Evolutionary conservation across 768 basidiomycete species (phyloP).

Genomic region (Leccinum olivaceopallidum): DNA sequence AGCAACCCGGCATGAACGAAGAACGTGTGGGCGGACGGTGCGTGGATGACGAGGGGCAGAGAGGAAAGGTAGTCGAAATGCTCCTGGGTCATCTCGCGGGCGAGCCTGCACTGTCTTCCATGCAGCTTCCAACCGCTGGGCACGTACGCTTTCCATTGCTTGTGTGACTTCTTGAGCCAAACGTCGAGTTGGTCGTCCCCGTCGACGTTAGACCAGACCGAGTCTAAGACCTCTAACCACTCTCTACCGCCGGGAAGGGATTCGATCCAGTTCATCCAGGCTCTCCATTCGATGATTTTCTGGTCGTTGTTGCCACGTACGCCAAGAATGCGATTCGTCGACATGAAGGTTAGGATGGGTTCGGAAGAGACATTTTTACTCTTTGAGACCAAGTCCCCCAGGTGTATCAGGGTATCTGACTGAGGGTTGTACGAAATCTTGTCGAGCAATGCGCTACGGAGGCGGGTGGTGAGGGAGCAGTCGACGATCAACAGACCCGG

Average conservation of each 20-base stretch:
- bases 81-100: conserved; percentile 57
- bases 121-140: conserved; percentile 76
- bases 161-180: conserved; percentile 41
- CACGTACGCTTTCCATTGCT: conserved; percentile 49
- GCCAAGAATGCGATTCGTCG: conserved; percentile 62
- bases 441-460: conserved; percentile 56
- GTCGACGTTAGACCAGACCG: conserved; percentile 39
- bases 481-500: background rate
- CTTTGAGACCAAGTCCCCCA: conserved; percentile 83
- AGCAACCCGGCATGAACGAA: conserved; percentile 86
- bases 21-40: conserved; percentile 73
- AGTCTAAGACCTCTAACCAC: conserved; percentile 59
- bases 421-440: conserved; percentile 58
- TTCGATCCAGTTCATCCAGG: conserved; percentile 82
- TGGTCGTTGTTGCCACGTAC: conserved; percentile 97
- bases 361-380: conserved; percentile 55
- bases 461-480: background rate
- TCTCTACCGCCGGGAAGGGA: conserved; percentile 38
- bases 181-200: conserved; percentile 35
- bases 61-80: conserved; percentile 73
- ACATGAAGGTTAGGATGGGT: conserved; percentile 64
- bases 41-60: conserved; percentile 74
- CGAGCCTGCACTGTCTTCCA: conserved; percentile 75
- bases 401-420: conserved; percentile 73
- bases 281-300: conserved; percentile 83